Evolutionary conservation across 2,329 filamentous ascomycete genomes (phyloP), one percentile per base, ranked within the genome.

Genomic region (Diaporthe batatas): DNA sequence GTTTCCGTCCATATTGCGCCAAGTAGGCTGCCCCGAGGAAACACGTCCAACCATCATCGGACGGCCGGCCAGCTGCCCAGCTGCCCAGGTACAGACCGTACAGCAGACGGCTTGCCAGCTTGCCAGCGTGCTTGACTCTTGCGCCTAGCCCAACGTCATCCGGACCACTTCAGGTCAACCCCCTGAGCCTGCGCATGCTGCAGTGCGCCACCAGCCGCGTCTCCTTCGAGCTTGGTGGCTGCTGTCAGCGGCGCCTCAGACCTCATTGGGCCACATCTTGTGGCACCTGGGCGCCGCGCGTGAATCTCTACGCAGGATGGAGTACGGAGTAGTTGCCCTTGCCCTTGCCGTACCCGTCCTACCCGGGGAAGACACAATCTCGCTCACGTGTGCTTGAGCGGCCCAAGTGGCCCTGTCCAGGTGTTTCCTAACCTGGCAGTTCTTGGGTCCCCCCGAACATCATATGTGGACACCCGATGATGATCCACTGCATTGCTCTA

Each of bases 401-500:
- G 47, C 14, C 42, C 54, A 49, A 55, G 59, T 57, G 59, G 59
- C 25, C 57, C 47, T 72, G 70, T n/a, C 72, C 69, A 29, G 29
- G 21, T 70, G 36, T 39, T 54, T 16, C 65, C 49, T 68, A 59
- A 23, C 55, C 49, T 73, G 32, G 47, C 51, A 65, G 62, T 67
- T 32, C 62, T 32, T 67, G 47, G 62, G 47, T 53, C 39, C 36
- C 44, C 68, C 68, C 29, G 44, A 53, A 62, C 44, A 59, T 67
- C 68, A 62, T 70, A 58, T 74, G 70, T 70, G 70, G 70, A 18
- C 49, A 72, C 53, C 70, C 62, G 57, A 44, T 67, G 39, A 44
- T 36, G 73, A 67, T 65, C 73, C 73, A 74, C 73, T 44, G 67
- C 58, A 54, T 62, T 68, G 59, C 67, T 42, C 39, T 42, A 42